Evolutionary conservation across 2,329 filamentous ascomycete species (phyloP).

Genomic region (Botryosphaeria dothidea): DNA sequence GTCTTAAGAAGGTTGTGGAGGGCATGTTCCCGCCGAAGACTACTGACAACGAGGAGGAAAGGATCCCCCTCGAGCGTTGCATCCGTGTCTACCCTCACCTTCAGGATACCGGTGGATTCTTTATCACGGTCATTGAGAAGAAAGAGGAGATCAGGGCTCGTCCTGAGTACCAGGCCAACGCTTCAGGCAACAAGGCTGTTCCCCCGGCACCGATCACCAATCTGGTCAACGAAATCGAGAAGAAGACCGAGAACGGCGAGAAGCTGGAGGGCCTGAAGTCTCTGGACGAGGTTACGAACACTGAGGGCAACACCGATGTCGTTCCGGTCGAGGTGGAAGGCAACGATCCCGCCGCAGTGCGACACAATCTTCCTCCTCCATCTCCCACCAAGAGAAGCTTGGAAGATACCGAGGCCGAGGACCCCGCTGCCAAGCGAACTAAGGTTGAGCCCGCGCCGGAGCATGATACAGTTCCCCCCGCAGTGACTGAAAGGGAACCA

Average conservation of each 20-base stretch:
- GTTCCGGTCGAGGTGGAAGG: conserved; percentile 20
- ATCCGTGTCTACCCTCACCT: conserved; percentile 93
- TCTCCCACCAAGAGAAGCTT: conserved; percentile 41
- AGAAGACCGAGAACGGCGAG: conserved; percentile 25
- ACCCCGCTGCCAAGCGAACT: conserved; percentile 33
- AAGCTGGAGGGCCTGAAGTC: conserved; percentile 34
- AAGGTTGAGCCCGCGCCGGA: conserved; percentile 31
- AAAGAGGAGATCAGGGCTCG: conserved; percentile 68
- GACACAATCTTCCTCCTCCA: conserved; percentile 23
- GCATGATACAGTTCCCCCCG: conserved; percentile 10
- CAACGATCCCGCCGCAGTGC: conserved; percentile 25
- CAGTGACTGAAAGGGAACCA: conserved; percentile 19
- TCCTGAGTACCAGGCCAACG: conserved; percentile 5
- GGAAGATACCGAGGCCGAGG: conserved; percentile 36
- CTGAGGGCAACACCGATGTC: neutral
- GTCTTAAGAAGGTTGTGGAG: conserved; percentile 70
- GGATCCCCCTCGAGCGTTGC: conserved; percentile 80
- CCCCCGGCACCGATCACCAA: conserved; percentile 18
- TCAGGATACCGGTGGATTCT: conserved; percentile 96
- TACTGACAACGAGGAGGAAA: conserved; percentile 53
- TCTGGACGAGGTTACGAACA: conserved; percentile 21
- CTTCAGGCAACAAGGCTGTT: conserved; percentile 3
- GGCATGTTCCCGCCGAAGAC: conserved; percentile 78
- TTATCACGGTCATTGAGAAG: conserved; percentile 95
- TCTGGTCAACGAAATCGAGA: conserved; percentile 45